Evolutionary conservation across 768 basidiomycete genomes (phyloP), one percentile per base, ranked within the genome.

Genomic region (Plicaturopsis crispa): DNA sequence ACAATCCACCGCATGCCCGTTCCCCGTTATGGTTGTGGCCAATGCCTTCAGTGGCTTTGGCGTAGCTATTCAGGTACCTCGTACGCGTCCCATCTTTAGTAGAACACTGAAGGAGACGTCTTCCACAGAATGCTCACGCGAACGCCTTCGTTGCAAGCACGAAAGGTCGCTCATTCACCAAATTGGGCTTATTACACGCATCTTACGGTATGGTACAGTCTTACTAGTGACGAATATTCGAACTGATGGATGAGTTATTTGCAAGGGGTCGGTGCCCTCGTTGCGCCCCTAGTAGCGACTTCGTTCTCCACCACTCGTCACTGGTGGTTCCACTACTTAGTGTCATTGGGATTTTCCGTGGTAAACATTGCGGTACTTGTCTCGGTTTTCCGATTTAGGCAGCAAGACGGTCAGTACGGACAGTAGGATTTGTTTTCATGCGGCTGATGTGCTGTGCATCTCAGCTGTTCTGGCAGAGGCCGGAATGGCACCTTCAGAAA

Each of bases 261-360:
- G 26, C 18, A 30, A 53, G 56, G 61, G 28, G 35, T 59, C 6
- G 69, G 69, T 19, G 69, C 68, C 0, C 57, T 69, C 30, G 48
- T 57, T 16, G 51, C 65, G 0, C 69, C 67, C 1, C 50, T 69
- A 12, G 56, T 67, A 10, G 54, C 67, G 0, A 70, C 66, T 1
- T 60, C 63, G 39, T 70, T 72, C 40, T 56, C 61, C 8, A 46
- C 49, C n/a, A 10, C 47, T 24, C 28, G 20, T 5, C 54, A 57
- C 22, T 71, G 69, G 70, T 62, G 57, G 13, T 63, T 59, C 41
- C 65, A 73, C 45, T 75, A 64, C 47, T 45, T 70, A 8, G 57
- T 63, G 24, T 63, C 62, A 4, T 40, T 52, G 12, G 53, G 47
- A 1, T 39, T 58, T 20, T 44, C 49, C 12, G 18, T 54, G 5